Evolutionary conservation across 768 basidiomycete genomes (phyloP), one percentile per base, ranked within the genome.

Genomic region (Paxillus ammoniavirescens): DNA sequence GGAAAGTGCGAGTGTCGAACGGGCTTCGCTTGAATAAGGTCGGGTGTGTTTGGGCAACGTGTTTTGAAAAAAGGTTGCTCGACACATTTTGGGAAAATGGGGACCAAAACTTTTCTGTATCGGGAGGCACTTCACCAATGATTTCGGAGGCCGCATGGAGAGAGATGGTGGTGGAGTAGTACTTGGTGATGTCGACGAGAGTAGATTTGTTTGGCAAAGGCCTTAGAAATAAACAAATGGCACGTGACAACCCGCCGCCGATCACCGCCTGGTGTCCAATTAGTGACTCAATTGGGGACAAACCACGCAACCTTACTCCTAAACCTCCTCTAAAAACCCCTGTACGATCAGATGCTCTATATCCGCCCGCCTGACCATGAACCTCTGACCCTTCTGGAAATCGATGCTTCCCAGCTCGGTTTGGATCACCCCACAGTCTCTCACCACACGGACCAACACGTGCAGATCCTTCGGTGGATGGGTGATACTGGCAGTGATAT

Each of bases 331-430:
- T 60, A 99, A 74, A 69, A 88, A 96, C 4, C 95, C 95, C 65
- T 94, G 91, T 1, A 95, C 86, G 61, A 98, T 92, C 61, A 98
- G 78, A 68, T 95, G 88, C 68, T 99, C 97, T 56, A 99, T 87
- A 66, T 95, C 93, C 7, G 89, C 82, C 60, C 92, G 76, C 36
- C 91, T 77, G 48, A 98, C 87, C 78, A 94, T 86, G 63, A 91
- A 96, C 57, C 96, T 75, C 70, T 93, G 88, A 0, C 94, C 96
- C 69, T 87, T 90, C 65, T 82, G 81, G 65, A 98, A 94, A 68
- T 95, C 89, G 54, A 99, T 87, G 52, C 82, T 87, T 8, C 97
- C 97, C 52, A 88, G 75, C 71, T 97, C 93, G 1, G 95, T 93
- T 69, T 93, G 88, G 17, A 99, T 91, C 48, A 87, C 83, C 3